Percentiles rank a stretch among this genome's conserved stretches.
Evolutionary conservation across 2,329 filamentous ascomycete species (phyloP).

Genomic region (Xylaria hypoxylon): DNA sequence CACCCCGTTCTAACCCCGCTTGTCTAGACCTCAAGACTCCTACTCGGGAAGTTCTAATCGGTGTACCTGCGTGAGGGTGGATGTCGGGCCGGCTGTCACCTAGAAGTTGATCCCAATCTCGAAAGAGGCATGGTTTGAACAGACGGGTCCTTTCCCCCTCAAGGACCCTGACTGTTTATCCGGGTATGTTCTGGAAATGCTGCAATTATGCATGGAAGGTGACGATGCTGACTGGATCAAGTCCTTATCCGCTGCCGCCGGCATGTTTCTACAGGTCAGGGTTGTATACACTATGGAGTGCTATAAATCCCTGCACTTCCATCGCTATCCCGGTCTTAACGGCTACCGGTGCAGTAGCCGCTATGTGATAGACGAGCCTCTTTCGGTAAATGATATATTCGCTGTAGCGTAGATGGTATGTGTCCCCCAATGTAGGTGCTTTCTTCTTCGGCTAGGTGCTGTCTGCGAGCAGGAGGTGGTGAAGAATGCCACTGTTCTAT

Average conservation of each 20-base stretch:
- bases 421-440: not conserved
- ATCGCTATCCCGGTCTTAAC: constrained; percentile 18
- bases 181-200: not conserved
- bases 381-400: constrained; percentile 8
- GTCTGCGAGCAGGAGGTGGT: not conserved
- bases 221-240: constrained; percentile 2
- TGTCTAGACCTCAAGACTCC: constrained; percentile 21
- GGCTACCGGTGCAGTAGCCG: not conserved
- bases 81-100: constrained; percentile 29
- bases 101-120: constrained; percentile 32
- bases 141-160: not conserved
- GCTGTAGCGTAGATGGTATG: not conserved
- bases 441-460: not conserved
- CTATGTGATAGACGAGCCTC: constrained; percentile 1
- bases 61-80: constrained; percentile 23
- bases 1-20: constrained; percentile 31
- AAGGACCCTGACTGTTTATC: not conserved
- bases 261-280: constrained; percentile 11
- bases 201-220: not conserved
- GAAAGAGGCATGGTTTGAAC: not conserved
- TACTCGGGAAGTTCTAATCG: constrained; percentile 21
- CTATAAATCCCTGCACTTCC: constrained; percentile 18
- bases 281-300: constrained; percentile 4
- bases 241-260: constrained; percentile 3
- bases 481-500: not conserved